Conservation (phyloP, 1,284 basidiomycete species). For the Afroboletus lepidellus region DNA sequence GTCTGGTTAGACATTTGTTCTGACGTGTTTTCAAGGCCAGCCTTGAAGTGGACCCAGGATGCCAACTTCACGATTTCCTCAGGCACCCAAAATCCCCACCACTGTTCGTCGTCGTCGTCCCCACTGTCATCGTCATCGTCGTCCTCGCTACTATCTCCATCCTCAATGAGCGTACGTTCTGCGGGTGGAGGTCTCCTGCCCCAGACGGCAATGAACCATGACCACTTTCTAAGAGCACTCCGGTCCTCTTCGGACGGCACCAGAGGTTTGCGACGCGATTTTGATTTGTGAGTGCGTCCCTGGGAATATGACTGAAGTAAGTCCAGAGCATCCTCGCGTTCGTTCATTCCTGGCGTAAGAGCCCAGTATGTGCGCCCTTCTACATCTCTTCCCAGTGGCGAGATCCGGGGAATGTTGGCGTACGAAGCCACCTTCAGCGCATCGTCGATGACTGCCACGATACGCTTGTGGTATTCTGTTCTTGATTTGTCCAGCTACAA, state of each 20-base stretch:
- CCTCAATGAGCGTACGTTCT: conserved; percentile 23
- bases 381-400: conserved; percentile 48
- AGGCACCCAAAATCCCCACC: conserved; percentile 75
- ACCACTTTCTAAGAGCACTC: conserved; percentile 54
- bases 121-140: conserved; percentile 32
- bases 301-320: conserved; percentile 37
- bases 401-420: conserved; percentile 42
- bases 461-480: conserved; percentile 23
- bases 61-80: conserved; percentile 63
- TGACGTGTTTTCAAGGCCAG: conserved; percentile 41
- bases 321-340: conserved; percentile 46
- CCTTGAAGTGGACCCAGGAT: conserved; percentile 58
- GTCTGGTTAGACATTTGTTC: conserved; percentile 12
- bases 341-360: conserved; percentile 46
- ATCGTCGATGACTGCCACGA: conserved; percentile 21
- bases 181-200: conserved; percentile 48
- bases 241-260: conserved; percentile 47
- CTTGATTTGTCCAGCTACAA: conserved; percentile 27
- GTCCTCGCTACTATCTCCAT: conserved; percentile 25
- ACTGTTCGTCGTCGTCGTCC: conserved; percentile 43
- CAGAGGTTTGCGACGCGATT: conserved; percentile 39
- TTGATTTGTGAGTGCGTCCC: conserved; percentile 30
- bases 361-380: conserved; percentile 56
- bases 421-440: conserved; percentile 36
- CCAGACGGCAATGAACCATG: conserved; percentile 73